These are phyloP conservation scores for Cymodocea nodosa DNA, from an alignment of 116 monocot species.

Conservation along the genomic window DNA sequence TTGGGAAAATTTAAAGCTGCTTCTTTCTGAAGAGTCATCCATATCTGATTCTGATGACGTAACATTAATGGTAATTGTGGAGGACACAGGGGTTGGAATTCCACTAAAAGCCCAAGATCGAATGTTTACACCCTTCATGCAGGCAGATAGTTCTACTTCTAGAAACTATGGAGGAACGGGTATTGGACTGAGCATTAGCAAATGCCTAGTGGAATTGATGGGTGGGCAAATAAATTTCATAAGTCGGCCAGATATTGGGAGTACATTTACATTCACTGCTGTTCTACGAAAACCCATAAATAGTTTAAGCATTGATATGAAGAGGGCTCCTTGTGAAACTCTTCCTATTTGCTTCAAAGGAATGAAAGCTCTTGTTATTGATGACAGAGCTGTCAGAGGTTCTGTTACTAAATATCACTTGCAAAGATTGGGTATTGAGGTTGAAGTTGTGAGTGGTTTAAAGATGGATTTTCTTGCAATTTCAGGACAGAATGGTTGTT, in stretches of 20 bases:
- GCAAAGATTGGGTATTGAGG: conserved; percentile 55
- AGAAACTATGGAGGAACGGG: conserved; percentile 95
- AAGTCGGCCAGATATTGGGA: conserved; percentile 66
- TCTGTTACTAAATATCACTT: conserved; percentile 87
- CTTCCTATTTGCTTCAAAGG: conserved; percentile 58
- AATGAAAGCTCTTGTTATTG: conserved; percentile 48
- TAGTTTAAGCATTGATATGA: conserved; percentile 14
- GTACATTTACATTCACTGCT: conserved; percentile 91
- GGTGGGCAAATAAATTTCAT: conserved; percentile 71
- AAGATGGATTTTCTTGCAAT: conserved; percentile 23
- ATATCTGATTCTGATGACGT: conserved; percentile 20
- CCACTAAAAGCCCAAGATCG: conserved; percentile 77
- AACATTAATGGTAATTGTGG: conserved; percentile 61
- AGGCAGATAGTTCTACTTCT: conserved; percentile 95
- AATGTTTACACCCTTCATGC: conserved; percentile 97
- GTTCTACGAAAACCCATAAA: conserved; percentile 31
- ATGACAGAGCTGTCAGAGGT: conserved; percentile 61
- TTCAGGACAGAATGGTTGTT: conserved; percentile 40
- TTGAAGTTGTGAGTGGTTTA: conserved; percentile 33
- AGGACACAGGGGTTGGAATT: conserved; percentile 94
- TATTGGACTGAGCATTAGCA: conserved; percentile 95
- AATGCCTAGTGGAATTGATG: conserved; percentile 97
- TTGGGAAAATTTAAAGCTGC: conserved; percentile 71
- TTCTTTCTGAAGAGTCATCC: conserved; percentile 27
- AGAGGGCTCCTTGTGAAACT: conserved; percentile 36